A percentile compares a stretch with the other conserved stretches of the same genome.
phyloP scores from a whole-genome alignment of 2,329 filamentous ascomycete species.

The Colletotrichum sp. region DNA sequence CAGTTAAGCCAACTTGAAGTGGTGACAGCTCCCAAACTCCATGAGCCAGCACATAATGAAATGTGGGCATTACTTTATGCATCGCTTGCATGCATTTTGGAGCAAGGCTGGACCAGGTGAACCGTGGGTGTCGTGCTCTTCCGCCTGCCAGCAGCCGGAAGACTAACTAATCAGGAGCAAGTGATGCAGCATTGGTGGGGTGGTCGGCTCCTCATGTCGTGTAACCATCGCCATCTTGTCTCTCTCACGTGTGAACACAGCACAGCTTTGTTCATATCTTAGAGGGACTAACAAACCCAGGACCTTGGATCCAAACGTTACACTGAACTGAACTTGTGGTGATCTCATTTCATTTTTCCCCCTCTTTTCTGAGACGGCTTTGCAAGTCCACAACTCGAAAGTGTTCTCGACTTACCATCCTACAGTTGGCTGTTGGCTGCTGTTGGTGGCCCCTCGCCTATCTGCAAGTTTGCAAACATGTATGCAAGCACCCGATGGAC shows the following conservation, averaged over 20 bases:
- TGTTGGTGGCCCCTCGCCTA: not conserved
- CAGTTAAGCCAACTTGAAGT: not conserved
- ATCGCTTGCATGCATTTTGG: not conserved
- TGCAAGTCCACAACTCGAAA: accelerated
- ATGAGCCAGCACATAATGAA: not conserved
- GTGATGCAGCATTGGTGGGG: not conserved
- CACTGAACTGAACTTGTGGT: not conserved
- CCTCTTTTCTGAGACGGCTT: not conserved
- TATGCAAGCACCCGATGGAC: not conserved
- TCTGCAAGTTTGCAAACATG: not conserved
- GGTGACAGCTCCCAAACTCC: not conserved
- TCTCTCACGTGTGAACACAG: not conserved
- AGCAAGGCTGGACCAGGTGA: not conserved
- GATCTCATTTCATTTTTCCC: no score
- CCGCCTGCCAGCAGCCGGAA: not conserved
- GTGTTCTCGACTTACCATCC: not conserved
- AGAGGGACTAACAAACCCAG: not conserved
- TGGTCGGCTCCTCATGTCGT: not conserved
- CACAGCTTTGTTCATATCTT: not conserved
- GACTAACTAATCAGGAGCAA: not conserved
- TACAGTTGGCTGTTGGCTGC: not conserved
- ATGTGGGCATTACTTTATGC: not conserved
- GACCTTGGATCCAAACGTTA: not conserved
- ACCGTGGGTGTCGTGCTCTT: not conserved
- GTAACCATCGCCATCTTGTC: not conserved